Base-by-base conservation (phyloP, 352 stramenopile species). In the Globisporangium ultimum region DNA sequence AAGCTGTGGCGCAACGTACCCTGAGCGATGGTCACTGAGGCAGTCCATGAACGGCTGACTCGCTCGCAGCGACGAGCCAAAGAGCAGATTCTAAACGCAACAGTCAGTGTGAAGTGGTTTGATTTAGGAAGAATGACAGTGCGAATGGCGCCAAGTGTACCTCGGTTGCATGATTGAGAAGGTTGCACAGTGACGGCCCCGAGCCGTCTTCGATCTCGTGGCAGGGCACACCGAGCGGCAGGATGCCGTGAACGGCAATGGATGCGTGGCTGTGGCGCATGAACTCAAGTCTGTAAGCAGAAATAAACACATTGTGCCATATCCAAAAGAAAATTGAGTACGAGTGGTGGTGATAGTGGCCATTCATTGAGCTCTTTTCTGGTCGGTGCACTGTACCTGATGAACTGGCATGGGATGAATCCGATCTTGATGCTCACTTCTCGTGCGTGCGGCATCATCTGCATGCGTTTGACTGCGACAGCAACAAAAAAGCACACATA, bases 331-430 rank as follows among this genome's bases (percentile, higher is more conserved):
- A 43, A 13, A 3, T 2, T 17, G 14, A 43, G 24, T 2, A 32
- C 5, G 24, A 43, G 14, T 43, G 38, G 10, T 2, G 10, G 38
- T 8, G 12, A 41, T 41, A 41, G 2, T 32, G 2, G 24, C 2
- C 24, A 2, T 11, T 43, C 38, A 43, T 43, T 43, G 38, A 43
- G 11, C 11, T 17, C 8, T 43, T 13, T 8, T n/a, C n/a, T n/a
- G n/a, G 38, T 10, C 10, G 11, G 2, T 15, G 14, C 3, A 15
- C 1, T 58, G 12, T 52, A 84, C 77, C 70, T 60, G 21, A 91
- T 67, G 64, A 89, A 91, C 49, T 63, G 74, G 47, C 79, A 88
- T 0, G 82, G 81, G 22, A 89, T 75, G 60, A 87, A 91, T 0
- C 73, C 76, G 36, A 87, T 54, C 20, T 71, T 78, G 48, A 91